phyloP scores from a whole-genome alignment of 2,329 filamentous ascomycete species.

The Nothopassalora personata region DNA sequence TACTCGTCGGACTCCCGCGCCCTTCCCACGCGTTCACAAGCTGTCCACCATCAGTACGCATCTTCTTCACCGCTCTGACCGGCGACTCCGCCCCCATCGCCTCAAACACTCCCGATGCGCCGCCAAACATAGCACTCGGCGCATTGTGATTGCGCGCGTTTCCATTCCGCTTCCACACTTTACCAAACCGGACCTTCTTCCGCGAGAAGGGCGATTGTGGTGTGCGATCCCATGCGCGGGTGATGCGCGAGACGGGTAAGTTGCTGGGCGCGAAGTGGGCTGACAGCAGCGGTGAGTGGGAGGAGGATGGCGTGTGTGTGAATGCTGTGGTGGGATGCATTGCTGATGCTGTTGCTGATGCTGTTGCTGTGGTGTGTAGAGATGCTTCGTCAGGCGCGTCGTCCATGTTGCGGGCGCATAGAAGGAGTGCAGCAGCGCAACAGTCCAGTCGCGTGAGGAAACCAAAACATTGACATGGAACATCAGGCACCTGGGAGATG shows the following conservation, averaged over 20 bases:
- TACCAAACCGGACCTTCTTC: constrained; percentile 28
- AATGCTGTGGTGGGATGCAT: neutral
- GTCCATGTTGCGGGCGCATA: neutral
- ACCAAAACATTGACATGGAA: too few relatives aligned
- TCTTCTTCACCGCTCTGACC: constrained; percentile 42
- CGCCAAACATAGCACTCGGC: constrained; percentile 3
- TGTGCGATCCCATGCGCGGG: constrained; percentile 47
- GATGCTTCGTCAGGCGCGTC: neutral
- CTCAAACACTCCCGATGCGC: neutral
- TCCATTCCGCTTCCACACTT: constrained; percentile 42
- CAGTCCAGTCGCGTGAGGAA: too few relatives aligned
- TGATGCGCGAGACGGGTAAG: constrained; percentile 39
- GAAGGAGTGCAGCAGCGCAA: neutral
- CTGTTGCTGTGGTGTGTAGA: neutral
- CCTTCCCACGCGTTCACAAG: constrained; percentile 27
- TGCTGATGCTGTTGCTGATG: neutral
- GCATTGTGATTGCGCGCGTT: constrained; percentile 2
- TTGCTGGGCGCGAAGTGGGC: constrained; percentile 38
- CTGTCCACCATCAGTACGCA: constrained; percentile 31
- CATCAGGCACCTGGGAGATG: too few relatives aligned
- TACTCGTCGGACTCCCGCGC: constrained; percentile 22
- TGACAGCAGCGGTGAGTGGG: constrained; percentile 38
- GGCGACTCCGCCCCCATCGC: constrained; percentile 26
- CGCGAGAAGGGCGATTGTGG: constrained; percentile 40
- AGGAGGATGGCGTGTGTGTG: neutral